Conservation (phyloP, 176 grass and related monocot species). For the Eleusine indica region DNA sequence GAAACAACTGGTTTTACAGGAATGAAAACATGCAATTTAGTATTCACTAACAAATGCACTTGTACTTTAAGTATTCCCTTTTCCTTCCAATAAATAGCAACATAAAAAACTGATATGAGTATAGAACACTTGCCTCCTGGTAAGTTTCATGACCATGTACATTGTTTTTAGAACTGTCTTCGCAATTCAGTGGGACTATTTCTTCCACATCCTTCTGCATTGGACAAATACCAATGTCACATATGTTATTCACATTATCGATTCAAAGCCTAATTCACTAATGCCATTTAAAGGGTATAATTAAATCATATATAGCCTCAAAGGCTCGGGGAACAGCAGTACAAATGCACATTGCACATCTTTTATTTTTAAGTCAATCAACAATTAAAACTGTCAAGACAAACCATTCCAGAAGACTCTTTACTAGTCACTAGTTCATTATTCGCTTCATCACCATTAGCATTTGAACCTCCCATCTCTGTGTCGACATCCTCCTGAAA, state of each 20-base stretch:
- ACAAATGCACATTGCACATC: not conserved
- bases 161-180: not conserved
- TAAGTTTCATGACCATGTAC: not conserved
- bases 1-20: not conserved
- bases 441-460: not conserved
- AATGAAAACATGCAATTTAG: not conserved
- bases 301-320: not conserved
- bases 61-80: not conserved
- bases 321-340: not conserved
- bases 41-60: not conserved
- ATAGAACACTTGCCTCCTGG: not conserved
- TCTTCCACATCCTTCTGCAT: not conserved
- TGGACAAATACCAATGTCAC: not conserved
- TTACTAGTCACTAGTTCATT: not conserved
- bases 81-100: not conserved
- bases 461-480: not conserved
- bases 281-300: not conserved
- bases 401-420: conserved; percentile 18
- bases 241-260: not conserved
- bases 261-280: not conserved
- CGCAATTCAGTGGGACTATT: not conserved
- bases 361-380: not conserved
- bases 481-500: conserved; percentile 5
- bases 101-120: not conserved
- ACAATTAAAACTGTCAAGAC: not conserved